Conservation (phyloP, 2,329 filamentous ascomycete species). For the Ophiostoma tasmaniense region DNA sequence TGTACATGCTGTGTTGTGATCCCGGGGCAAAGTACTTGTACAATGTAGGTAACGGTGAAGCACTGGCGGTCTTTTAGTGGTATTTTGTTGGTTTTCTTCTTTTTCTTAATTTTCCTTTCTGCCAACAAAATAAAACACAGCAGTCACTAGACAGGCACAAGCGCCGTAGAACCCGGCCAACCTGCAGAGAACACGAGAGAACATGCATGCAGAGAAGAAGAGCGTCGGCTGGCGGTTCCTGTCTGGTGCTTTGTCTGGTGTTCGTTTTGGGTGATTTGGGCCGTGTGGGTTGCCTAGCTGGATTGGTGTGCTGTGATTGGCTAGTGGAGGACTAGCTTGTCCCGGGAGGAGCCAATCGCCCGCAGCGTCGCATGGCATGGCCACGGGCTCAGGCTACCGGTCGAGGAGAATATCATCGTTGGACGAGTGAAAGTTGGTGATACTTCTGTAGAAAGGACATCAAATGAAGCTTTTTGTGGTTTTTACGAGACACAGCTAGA, state of each 20-base stretch:
- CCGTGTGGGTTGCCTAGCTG: background rate
- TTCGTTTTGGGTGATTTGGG: background rate
- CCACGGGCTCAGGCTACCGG: background rate
- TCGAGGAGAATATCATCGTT: no score
- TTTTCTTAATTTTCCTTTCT: no score
- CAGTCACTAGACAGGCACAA: background rate
- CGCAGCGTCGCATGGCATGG: background rate
- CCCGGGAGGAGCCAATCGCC: background rate
- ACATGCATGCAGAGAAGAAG: background rate
- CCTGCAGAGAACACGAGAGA: background rate
- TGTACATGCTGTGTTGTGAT: background rate
- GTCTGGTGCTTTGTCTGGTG: background rate
- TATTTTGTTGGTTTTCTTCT: background rate
- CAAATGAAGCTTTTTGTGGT: no score
- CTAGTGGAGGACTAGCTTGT: background rate
- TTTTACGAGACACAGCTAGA: no score
- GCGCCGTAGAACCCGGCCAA: background rate
- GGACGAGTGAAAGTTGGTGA: no score
- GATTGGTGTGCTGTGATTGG: background rate
- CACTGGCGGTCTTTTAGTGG: background rate
- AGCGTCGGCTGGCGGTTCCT: background rate
- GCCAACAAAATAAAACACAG: no score
- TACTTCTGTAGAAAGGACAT: no score
- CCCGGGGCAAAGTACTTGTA: background rate
- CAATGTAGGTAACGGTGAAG: background rate